Base-by-base conservation (phyloP, 2,329 filamentous ascomycete species). In the Penicillium sp. region DNA sequence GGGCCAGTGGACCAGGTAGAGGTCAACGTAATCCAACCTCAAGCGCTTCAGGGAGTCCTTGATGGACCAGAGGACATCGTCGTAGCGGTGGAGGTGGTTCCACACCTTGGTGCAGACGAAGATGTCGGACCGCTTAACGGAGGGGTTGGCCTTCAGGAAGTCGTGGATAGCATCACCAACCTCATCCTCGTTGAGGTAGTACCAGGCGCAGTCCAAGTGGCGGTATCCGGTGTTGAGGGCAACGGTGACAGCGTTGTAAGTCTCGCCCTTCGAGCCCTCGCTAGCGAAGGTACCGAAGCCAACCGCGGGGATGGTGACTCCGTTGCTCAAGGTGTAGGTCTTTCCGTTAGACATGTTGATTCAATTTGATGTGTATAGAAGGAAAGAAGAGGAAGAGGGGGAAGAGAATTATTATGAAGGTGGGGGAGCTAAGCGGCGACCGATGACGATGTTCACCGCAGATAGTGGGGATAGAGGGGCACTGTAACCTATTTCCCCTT, bases 1-100 rank as follows among this genome's bases (percentile, higher is more conserved):
- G 26, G 80, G 81, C 72, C 78, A 83, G 72, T 83, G 81, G 14
- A 83, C 70, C 42, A 85, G 73, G 73, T 90, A 92, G 46, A 90
- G 80, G 71, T 92, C 88, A 10, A 92, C 82, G 68, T 91, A 90
- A 62, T 88, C 85, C 26, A 90, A 76, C 16, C 82, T 80, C n/a
- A 92, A 83, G 63, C 85, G 87, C 71, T 82, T 73, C 33, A 92
- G 82, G 1, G 86, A 88, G 60, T 80, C 72, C 14, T 83, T 70
- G 61, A 91, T 81, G 14, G 83, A 81, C 59, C 81, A 79, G 60
- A 76, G 62, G 7, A 81, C 76, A 54, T 78, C 74, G 27, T 79
- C 76, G 31, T 67, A 68, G 47, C 84, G 75, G 70, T 80, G 78
- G 51, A 81, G 75, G 69, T 82, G 78, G 68, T 81, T 80, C 80